Percentiles rank a stretch among this genome's conserved stretches.
phyloP scores from a whole-genome alignment of 2,329 filamentous ascomycete genomes.

The Fusarium hostae region DNA sequence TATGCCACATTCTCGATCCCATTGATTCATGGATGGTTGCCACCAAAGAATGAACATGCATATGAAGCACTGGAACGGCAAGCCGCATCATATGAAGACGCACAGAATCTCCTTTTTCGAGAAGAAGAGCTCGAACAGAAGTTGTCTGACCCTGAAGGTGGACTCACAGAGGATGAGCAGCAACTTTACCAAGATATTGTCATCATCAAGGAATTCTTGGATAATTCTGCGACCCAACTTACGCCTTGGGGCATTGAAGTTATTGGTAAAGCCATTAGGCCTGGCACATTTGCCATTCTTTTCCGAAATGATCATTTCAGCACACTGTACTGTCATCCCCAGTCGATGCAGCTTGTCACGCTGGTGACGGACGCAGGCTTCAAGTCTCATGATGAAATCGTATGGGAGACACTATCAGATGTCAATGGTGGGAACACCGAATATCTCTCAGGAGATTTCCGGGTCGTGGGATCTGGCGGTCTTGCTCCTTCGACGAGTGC shows the following conservation, averaged over 20 bases:
- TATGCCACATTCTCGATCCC: conserved; percentile 92
- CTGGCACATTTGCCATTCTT: conserved; percentile 86
- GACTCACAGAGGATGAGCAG: conserved; percentile 79
- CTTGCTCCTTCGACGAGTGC: conserved; percentile 30
- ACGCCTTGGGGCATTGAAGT: conserved; percentile 83
- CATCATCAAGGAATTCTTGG: conserved; percentile 85
- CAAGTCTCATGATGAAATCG: conserved; percentile 85
- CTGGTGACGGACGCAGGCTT: conserved; percentile 96
- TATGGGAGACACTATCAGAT: conserved; percentile 95
- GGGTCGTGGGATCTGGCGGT: conserved; percentile 72
- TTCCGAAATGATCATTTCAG: conserved; percentile 99
- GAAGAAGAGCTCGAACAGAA: conserved; percentile 91
- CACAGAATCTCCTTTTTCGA: conserved; percentile 86
- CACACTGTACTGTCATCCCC: conserved; percentile 89
- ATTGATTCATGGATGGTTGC: conserved; percentile 92
- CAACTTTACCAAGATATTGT: conserved; percentile 83
- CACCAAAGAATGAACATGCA: conserved; percentile 71
- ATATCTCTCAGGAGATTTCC: conserved; percentile 91
- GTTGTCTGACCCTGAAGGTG: conserved; percentile 58
- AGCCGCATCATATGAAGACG: conserved; percentile 89
- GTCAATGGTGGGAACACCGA: conserved; percentile 85
- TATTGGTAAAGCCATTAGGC: conserved; percentile 74
- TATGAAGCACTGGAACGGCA: conserved; percentile 77
- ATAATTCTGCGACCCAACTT: conserved; percentile 83
- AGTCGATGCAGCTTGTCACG: conserved; percentile 78